Percentiles rank a stretch among this genome's conserved stretches.
phyloP scores from a whole-genome alignment of 306 rosid genomes.

The Sicyos baderoa region DNA sequence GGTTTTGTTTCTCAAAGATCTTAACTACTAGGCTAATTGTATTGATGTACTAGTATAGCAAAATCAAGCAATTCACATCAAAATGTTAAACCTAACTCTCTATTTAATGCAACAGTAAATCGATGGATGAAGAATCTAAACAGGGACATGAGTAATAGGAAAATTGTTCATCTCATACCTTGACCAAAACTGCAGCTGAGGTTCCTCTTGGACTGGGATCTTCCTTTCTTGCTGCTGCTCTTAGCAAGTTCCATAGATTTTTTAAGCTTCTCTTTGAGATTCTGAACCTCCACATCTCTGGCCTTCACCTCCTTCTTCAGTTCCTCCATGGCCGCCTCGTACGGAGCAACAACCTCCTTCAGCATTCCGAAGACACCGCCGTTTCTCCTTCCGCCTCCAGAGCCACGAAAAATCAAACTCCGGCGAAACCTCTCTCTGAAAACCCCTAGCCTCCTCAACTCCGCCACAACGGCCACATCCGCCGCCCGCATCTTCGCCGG shows the following conservation, averaged over 20 bases:
- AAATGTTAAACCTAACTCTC: neutral
- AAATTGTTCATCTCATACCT: slow-evolving; percentile 39
- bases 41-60: neutral
- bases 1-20: no score
- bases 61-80: neutral
- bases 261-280: slow-evolving; percentile 74
- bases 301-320: slow-evolving; percentile 71
- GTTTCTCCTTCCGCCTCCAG: slow-evolving; percentile 19
- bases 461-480: slow-evolving; percentile 73
- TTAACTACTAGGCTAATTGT: neutral
- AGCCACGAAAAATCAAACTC: slow-evolving; percentile 17
- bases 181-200: slow-evolving; percentile 43
- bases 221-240: slow-evolving; percentile 54
- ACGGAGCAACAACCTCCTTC: slow-evolving; percentile 91
- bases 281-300: slow-evolving; percentile 63
- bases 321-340: slow-evolving; percentile 87
- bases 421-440: slow-evolving; percentile 64
- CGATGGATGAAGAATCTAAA: neutral
- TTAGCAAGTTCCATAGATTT: slow-evolving; percentile 31
- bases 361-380: slow-evolving; percentile 27
- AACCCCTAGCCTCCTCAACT: slow-evolving; percentile 65
- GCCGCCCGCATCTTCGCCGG: slow-evolving; percentile 70
- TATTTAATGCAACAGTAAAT: slow-evolving; percentile 2
- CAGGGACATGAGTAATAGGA: neutral
- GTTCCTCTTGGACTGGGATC: slow-evolving; percentile 56